Conservation (phyloP, 805 yeast species). For the Candida xyloterini region DNA sequence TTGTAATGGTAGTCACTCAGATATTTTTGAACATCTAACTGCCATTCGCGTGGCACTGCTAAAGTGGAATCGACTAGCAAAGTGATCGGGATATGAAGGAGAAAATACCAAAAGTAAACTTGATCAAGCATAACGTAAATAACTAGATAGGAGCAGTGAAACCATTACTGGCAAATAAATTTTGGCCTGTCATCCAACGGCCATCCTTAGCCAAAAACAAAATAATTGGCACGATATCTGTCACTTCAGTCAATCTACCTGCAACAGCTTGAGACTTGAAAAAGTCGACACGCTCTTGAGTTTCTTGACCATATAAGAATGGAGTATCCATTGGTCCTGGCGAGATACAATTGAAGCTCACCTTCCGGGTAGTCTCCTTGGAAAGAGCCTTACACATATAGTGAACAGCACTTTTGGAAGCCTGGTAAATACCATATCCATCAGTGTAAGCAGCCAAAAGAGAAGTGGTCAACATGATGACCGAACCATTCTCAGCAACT, state of each 20-base stretch:
- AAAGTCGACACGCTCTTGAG: constrained; percentile 55
- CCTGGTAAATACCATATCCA: constrained; percentile 52
- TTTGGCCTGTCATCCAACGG: constrained; percentile 70
- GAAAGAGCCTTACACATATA: constrained; percentile 52
- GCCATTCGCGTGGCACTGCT: constrained; percentile 54
- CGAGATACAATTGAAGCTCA: constrained; percentile 55
- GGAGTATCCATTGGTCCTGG: constrained; percentile 72
- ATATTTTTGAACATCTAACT: constrained; percentile 44
- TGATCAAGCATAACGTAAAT: constrained; percentile 16
- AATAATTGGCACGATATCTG: constrained; percentile 63
- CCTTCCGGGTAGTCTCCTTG: constrained; percentile 48
- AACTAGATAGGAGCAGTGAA: constrained; percentile 51
- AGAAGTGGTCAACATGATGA: constrained; percentile 59
- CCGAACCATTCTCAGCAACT: constrained; percentile 50
- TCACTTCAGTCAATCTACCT: constrained; percentile 52
- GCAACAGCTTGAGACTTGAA: constrained; percentile 51
- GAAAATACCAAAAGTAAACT: constrained; percentile 29
- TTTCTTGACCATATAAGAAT: constrained; percentile 59
- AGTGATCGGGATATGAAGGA: constrained; percentile 75
- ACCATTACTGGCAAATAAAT: constrained; percentile 62
- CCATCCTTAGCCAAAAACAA: constrained; percentile 62
- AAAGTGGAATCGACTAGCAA: constrained; percentile 71
- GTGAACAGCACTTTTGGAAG: constrained; percentile 56
- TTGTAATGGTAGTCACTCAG: constrained; percentile 59
- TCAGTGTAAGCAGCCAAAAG: constrained; percentile 63